These are phyloP conservation scores for Beauveria sp. DNA, from an alignment of 2,329 filamentous ascomycete species.

Conservation along the genomic window DNA sequence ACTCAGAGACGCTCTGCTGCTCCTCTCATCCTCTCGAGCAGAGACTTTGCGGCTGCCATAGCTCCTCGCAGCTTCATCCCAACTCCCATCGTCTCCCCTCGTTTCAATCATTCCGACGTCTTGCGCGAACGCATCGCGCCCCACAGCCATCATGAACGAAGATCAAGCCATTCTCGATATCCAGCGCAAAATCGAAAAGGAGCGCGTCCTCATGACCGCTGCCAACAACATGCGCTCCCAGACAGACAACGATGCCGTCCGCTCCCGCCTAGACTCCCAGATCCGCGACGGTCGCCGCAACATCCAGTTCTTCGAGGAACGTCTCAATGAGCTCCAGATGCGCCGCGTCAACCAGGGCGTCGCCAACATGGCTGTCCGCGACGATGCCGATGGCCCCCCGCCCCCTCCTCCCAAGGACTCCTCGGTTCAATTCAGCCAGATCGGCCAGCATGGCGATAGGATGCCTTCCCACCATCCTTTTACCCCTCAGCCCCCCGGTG, in stretches of 20 bases:
- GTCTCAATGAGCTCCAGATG: conserved; percentile 79
- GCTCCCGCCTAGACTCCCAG: conserved; percentile 84
- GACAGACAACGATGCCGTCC: conserved; percentile 86
- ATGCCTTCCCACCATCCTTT: conserved; percentile 79
- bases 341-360: conserved; percentile 64
- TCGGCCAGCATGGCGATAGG: conserved; percentile 60
- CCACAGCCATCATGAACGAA: conserved; percentile 50
- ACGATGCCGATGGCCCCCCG: conserved; percentile 45
- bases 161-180: conserved; percentile 68
- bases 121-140: conserved; percentile 32
- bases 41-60: neutral
- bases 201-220: conserved; percentile 89
- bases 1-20: neutral
- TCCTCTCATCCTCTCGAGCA: neutral
- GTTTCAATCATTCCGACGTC: conserved; percentile 18
- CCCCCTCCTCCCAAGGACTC: conserved; percentile 69
- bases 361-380: conserved; percentile 49
- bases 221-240: conserved; percentile 93
- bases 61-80: neutral
- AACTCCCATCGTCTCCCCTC: neutral
- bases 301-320: conserved; percentile 91
- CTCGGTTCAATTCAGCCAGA: conserved; percentile 42
- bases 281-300: conserved; percentile 91
- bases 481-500: conserved; percentile 57
- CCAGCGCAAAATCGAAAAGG: conserved; percentile 94